These are phyloP conservation scores for Novakomyces olei DNA, from an alignment of 805 yeast genomes.

Conservation along the genomic window DNA sequence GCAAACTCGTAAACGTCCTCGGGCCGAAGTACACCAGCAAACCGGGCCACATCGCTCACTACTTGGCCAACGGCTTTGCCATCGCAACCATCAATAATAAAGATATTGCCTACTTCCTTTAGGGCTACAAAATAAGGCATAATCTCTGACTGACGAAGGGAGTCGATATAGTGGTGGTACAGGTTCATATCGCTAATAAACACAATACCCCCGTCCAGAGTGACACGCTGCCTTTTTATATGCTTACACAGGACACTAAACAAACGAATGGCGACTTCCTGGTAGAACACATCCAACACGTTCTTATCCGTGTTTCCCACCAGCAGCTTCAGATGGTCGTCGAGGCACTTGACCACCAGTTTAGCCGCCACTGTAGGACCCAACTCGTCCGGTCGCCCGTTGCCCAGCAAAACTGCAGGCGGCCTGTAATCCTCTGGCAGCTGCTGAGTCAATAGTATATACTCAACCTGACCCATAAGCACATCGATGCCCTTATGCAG, in stretches of 20 bases:
- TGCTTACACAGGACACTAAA: conserved; percentile 56
- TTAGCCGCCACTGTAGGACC: conserved; percentile 44
- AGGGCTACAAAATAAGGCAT: conserved; percentile 57
- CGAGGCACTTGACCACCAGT: conserved; percentile 8
- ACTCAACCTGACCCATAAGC: conserved; percentile 57
- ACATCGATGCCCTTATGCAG: conserved; percentile 81
- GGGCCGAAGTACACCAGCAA: conserved; percentile 72
- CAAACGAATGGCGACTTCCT: conserved; percentile 76
- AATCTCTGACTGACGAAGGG: conserved; percentile 32
- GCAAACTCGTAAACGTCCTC: conserved; percentile 90
- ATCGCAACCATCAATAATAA: conserved; percentile 46
- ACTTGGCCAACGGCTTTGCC: conserved; percentile 68
- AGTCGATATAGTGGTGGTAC: conserved; percentile 44
- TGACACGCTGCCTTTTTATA: conserved; percentile 48
- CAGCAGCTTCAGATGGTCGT: conserved; percentile 15
- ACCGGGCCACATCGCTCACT: conserved; percentile 62
- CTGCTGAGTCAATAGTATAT: conserved; percentile 32
- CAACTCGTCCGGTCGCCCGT: conserved; percentile 12
- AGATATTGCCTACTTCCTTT: conserved; percentile 68
- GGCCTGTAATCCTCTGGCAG: not conserved
- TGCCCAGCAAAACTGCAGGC: not conserved
- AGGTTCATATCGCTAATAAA: conserved; percentile 54
- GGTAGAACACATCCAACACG: conserved; percentile 77
- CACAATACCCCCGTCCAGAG: conserved; percentile 55
- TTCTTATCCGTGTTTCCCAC: conserved; percentile 70